phyloP scores from a whole-genome alignment of 1,284 basidiomycete genomes.

The Sanghuangporus baumii region DNA sequence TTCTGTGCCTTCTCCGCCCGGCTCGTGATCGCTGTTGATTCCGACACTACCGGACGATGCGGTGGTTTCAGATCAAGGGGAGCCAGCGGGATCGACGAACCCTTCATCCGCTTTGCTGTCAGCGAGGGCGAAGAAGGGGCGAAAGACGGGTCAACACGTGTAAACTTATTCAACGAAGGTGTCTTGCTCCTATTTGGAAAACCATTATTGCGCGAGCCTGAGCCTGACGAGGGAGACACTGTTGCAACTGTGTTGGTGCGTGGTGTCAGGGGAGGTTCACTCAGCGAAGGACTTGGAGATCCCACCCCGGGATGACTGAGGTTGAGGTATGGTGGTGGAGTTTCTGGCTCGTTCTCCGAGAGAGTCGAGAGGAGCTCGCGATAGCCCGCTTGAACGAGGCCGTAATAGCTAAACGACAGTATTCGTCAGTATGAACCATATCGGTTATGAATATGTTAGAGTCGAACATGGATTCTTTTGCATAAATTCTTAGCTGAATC shows the following conservation, averaged over 20 bases:
- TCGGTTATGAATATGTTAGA: not conserved
- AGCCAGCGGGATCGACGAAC: not conserved
- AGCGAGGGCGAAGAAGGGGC: constrained; percentile 29
- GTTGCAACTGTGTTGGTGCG: not conserved
- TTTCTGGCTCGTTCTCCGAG: constrained; percentile 14
- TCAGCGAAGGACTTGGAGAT: not conserved
- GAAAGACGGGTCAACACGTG: constrained; percentile 36
- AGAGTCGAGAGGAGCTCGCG: constrained; percentile 41
- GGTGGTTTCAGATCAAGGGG: not conserved
- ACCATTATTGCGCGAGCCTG: constrained; percentile 7
- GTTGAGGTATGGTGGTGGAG: constrained; percentile 5
- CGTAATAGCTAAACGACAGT: constrained; percentile 34
- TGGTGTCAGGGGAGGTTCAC: constrained; percentile 11
- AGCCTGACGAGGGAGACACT: not conserved
- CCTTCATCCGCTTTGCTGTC: not conserved
- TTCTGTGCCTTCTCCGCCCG: not conserved
- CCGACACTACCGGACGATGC: not conserved
- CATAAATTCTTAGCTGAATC: constrained; percentile 57
- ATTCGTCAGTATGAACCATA: constrained; percentile 12
- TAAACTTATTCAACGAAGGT: constrained; percentile 36
- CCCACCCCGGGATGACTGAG: not conserved
- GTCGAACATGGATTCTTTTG: constrained; percentile 46
- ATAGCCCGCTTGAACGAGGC: constrained; percentile 64
- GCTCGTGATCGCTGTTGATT: not conserved
- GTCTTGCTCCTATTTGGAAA: constrained; percentile 5